phyloP scores from a whole-genome alignment of 1,284 basidiomycete species.

The Ganoderma meredithae region DNA sequence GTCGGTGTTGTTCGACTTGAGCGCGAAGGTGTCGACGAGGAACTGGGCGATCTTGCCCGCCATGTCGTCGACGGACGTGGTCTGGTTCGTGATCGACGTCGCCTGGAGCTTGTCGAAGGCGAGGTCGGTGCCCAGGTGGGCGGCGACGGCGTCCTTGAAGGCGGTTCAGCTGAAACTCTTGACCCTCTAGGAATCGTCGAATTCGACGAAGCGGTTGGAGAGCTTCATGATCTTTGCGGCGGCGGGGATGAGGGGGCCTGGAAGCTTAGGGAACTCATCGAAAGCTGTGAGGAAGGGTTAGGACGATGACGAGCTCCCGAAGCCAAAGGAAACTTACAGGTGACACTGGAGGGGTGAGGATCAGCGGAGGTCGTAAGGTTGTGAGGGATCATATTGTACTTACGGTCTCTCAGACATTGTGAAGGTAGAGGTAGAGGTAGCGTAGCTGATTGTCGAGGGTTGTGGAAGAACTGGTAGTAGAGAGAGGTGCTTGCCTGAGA shows the following conservation, averaged over 20 bases:
- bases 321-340: background rate
- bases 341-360: background rate
- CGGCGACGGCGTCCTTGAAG: conserved; percentile 3
- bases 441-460: background rate
- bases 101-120: background rate
- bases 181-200: background rate
- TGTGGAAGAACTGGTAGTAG: background rate
- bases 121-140: background rate
- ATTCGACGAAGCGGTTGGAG: background rate
- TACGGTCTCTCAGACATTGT: background rate
- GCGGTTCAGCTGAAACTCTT: background rate
- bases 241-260: background rate
- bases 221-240: background rate
- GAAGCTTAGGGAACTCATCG: background rate
- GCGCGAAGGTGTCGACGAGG: conserved; percentile 2
- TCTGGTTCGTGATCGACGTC: conserved; percentile 5
- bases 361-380: too few relatives aligned
- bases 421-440: too few relatives aligned
- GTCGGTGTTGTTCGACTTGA: background rate
- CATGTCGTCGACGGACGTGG: background rate
- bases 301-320: background rate
- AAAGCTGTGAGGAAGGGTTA: background rate
- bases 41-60: background rate
- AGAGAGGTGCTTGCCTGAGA: conserved; percentile 2
- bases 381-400: too few relatives aligned